Percentiles rank a stretch among this genome's conserved stretches.
These are phyloP conservation scores for Lactarius trivialis DNA, from an alignment of 768 basidiomycete species.

Conservation along the genomic window DNA sequence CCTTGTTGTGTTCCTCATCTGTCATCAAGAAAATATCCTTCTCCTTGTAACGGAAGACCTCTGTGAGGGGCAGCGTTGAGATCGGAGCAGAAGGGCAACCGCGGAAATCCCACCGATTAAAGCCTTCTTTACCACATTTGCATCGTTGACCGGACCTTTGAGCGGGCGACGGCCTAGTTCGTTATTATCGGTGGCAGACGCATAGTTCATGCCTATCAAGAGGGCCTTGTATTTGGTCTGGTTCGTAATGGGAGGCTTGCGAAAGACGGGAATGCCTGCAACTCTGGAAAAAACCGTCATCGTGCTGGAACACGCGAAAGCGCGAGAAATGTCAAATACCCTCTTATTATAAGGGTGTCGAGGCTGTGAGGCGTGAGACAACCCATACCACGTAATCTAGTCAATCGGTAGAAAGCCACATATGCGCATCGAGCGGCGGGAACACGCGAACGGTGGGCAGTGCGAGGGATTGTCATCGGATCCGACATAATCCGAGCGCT, in stretches of 20 bases:
- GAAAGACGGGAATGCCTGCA: neutral
- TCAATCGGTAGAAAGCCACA: neutral
- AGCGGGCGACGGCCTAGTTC: neutral
- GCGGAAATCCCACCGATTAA: slow-evolving; percentile 8
- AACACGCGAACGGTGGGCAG: neutral
- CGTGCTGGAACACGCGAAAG: too few species aligned
- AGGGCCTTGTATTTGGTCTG: neutral
- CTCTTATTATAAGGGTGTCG: neutral
- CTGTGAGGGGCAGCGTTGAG: neutral
- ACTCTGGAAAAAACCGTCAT: neutral
- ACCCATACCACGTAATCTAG: neutral
- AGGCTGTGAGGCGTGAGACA: neutral
- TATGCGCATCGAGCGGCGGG: neutral
- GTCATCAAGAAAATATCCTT: slow-evolving; percentile 19
- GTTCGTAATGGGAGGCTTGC: neutral
- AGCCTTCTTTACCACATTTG: neutral
- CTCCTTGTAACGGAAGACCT: slow-evolving; percentile 5
- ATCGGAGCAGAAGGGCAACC: neutral
- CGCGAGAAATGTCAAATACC: neutral
- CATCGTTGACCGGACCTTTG: slow-evolving; percentile 9
- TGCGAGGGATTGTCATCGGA: neutral
- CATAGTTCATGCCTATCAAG: slow-evolving; percentile 7
- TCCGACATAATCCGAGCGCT: neutral
- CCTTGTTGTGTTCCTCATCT: slow-evolving; percentile 6
- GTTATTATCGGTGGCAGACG: neutral